phyloP scores from a whole-genome alignment of 495 filamentous ascomycete genomes.

The Oidiodendron maius region DNA sequence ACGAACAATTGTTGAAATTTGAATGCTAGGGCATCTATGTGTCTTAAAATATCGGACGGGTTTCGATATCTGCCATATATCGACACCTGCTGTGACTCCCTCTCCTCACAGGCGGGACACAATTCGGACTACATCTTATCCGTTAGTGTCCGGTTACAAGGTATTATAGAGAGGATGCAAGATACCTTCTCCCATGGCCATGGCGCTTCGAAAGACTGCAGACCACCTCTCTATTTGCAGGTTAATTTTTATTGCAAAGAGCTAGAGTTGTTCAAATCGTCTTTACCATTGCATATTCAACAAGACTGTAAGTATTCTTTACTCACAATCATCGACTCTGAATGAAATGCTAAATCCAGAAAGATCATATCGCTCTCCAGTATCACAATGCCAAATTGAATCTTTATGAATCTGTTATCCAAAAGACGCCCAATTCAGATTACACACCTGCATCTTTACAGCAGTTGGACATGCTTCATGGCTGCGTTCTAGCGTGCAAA shows the following conservation, averaged over 20 bases:
- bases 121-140: constrained; percentile 8
- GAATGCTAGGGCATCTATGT: too few relatives aligned
- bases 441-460: not conserved
- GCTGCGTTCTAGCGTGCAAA: constrained; percentile 8
- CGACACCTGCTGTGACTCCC: not conserved
- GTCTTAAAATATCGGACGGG: too few relatives aligned
- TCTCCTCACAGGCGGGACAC: constrained; percentile 1
- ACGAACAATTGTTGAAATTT: too few relatives aligned
- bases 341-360: not conserved
- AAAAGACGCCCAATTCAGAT: constrained; percentile 4
- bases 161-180: not conserved
- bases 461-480: constrained; percentile 17
- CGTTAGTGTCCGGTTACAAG: not conserved
- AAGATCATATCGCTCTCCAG: not conserved
- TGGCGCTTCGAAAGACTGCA: not conserved
- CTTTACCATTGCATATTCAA: constrained; percentile 5
- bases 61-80: too few relatives aligned
- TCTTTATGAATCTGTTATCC: constrained; percentile 9
- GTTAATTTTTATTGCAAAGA: constrained; percentile 5
- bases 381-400: constrained; percentile 9
- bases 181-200: not conserved
- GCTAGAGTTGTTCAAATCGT: constrained; percentile 4
- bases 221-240: constrained; percentile 15
- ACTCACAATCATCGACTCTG: too few relatives aligned
- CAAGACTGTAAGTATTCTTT: constrained; percentile 11